phyloP scores from a whole-genome alignment of 1,139 yeast genomes.

The Candida mesenterica region DNA sequence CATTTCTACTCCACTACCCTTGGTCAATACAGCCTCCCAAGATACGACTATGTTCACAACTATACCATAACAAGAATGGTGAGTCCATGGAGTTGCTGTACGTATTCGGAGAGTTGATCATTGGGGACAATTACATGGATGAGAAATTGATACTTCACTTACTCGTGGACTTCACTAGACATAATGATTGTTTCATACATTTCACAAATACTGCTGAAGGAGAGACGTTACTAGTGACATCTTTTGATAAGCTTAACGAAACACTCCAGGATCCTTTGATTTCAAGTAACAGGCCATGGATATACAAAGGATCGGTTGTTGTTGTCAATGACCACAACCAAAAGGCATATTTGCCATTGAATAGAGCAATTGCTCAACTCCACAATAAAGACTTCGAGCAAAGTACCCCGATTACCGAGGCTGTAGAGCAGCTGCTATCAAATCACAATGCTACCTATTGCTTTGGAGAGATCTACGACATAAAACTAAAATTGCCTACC shows the following conservation, averaged over 20 bases:
- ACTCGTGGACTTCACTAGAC: slow-evolving; percentile 32
- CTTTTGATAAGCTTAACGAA: slow-evolving; percentile 46
- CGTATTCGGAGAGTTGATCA: slow-evolving; percentile 44
- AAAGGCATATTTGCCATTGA: slow-evolving; percentile 5
- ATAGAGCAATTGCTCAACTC: slow-evolving; percentile 11
- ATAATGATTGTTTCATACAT: slow-evolving; percentile 42
- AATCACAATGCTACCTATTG: slow-evolving; percentile 5
- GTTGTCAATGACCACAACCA: slow-evolving; percentile 14
- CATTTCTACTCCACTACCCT: slow-evolving; percentile 42
- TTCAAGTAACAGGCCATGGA: slow-evolving; percentile 45
- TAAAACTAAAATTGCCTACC: slow-evolving; percentile 8
- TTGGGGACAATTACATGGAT: slow-evolving; percentile 46
- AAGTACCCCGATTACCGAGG: slow-evolving; percentile 6
- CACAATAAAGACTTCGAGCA: slow-evolving; percentile 9
- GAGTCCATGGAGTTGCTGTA: slow-evolving; percentile 31
- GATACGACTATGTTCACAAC: neutral
- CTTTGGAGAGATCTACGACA: slow-evolving; percentile 10
- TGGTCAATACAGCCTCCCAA: slow-evolving; percentile 19
- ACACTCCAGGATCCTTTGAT: slow-evolving; percentile 13
- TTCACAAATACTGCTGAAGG: slow-evolving; percentile 51
- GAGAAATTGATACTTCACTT: slow-evolving; percentile 45
- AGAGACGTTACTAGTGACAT: slow-evolving; percentile 52
- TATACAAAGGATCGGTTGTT: slow-evolving; percentile 31
- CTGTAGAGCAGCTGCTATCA: slow-evolving; percentile 1
- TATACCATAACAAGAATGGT: slow-evolving; percentile 4